phyloP scores from a whole-genome alignment of 306 rosid genomes.

The Psophocarpus tetragonolobus region DNA sequence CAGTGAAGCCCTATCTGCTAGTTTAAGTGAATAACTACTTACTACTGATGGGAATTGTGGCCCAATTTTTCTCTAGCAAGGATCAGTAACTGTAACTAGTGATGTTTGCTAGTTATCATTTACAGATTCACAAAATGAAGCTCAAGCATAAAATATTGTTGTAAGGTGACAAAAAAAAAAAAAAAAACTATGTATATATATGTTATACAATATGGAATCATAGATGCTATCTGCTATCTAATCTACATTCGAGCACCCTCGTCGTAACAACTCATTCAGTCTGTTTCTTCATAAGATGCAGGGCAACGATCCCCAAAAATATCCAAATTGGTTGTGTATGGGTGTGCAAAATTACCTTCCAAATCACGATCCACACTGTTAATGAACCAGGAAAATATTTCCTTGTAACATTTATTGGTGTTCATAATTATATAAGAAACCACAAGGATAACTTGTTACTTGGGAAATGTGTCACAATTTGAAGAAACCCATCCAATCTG shows the following conservation, averaged over 20 bases:
- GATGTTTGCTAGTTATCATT: background rate
- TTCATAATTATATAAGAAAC: constrained; percentile 20
- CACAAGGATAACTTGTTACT: constrained; percentile 43
- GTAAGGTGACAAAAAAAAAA: constrained; percentile 22
- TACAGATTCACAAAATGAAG: constrained; percentile 32
- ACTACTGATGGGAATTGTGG: constrained; percentile 1
- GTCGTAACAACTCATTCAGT: constrained; percentile 21
- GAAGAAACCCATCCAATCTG: constrained; percentile 78
- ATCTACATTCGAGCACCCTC: constrained; percentile 21
- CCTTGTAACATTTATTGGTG: constrained; percentile 30
- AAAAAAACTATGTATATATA: constrained; percentile 22
- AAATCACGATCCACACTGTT: constrained; percentile 54
- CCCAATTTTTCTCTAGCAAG: constrained; percentile 11
- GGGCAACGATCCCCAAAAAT: constrained; percentile 39
- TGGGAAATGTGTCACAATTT: constrained; percentile 62
- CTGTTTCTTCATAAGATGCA: constrained; percentile 22
- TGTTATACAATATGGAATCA: background rate
- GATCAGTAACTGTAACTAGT: constrained; percentile 20
- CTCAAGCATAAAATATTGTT: constrained; percentile 22
- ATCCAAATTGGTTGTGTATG: constrained; percentile 43
- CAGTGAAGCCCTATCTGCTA: constrained; percentile 3
- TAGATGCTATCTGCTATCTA: constrained; percentile 31
- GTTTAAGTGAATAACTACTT: background rate
- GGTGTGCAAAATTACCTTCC: constrained; percentile 41
- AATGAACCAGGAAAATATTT: constrained; percentile 17